Evolutionary conservation across 2,329 filamentous ascomycete species (phyloP), one percentile per base, ranked within the genome.

Genomic region (Peltaster fructicola): DNA sequence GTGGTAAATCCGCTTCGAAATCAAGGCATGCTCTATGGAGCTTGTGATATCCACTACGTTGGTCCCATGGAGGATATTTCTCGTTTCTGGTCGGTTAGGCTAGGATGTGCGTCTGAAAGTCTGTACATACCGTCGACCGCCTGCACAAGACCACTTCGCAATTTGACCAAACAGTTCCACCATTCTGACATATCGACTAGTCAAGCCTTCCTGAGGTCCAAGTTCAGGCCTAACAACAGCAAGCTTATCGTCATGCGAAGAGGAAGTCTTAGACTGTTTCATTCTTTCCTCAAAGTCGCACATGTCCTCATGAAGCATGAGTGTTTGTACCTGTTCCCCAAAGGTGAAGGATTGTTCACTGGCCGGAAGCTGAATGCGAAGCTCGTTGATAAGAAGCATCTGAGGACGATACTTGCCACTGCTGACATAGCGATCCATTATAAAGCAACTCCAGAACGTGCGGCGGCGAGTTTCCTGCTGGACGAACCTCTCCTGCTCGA

Each of bases 381-480:
- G 47, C 29, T 73, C 66, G 3, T 67, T 56, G 1, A 65, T 52
- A 17, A 60, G 57, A 20, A 79, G 59, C 40, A 67, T 69, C 8
- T 63, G 59, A 2, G 65, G 59, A 12, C 72, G 58, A 25, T 68
- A 61, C 32, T 65, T 66, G 11, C 73, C 73, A 36, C 65, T 71
- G 17, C 70, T 65, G 13, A 79, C 52, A 46, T 78, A 66, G 3
- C 73, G 65, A 43, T 81, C 75, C 36, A 81, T 56, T 25, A 79
- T 69, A 30, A 76, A 70, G 39, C 73, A 78, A 37, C 73, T 77
- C 55, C 74, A 80, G 55, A 79, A 75, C 1, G 74, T 78, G 5
- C 76, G 63, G 14, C 75, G 59, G 31, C 62, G 57, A 8, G 73
- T 63, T 44, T 81, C 75, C 29, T 66, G 67, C 17, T 63, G 53